A percentile compares a stretch with the other conserved stretches of the same genome.
phyloP scores from a whole-genome alignment of 306 rosid species.

The Citrullus mucosospermus region DNA sequence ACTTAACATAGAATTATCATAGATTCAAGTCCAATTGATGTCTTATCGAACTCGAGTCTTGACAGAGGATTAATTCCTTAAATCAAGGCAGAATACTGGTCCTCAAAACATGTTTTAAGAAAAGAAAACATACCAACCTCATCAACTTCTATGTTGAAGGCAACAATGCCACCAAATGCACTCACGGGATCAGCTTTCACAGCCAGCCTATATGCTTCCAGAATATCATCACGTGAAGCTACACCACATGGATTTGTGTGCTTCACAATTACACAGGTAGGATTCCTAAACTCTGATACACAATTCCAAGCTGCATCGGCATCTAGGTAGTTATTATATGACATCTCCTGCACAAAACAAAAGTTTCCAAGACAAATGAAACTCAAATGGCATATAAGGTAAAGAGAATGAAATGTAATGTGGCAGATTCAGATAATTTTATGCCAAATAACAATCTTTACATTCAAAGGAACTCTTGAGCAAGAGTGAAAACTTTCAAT shows the following conservation, averaged over 20 bases:
- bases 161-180: slow-evolving; percentile 95
- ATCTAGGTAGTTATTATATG: slow-evolving; percentile 82
- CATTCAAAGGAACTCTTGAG: background rate
- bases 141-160: slow-evolving; percentile 75
- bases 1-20: background rate
- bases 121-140: slow-evolving; percentile 37
- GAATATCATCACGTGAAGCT: slow-evolving; percentile 81
- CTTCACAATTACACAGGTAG: slow-evolving; percentile 84
- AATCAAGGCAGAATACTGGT: background rate
- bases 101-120: background rate
- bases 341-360: slow-evolving; percentile 65
- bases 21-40: background rate
- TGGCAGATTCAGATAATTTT: background rate
- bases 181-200: slow-evolving; percentile 93
- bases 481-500: background rate
- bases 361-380: background rate
- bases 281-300: slow-evolving; percentile 62
- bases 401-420: background rate
- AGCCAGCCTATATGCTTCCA: slow-evolving; percentile 85
- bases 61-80: background rate
- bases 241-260: slow-evolving; percentile 95
- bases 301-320: slow-evolving; percentile 99
- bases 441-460: background rate
- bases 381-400: background rate
- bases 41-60: background rate